These are phyloP conservation scores for Dysphania ambrosioides DNA, from an alignment of 148 eudicot species.

Conservation along the genomic window DNA sequence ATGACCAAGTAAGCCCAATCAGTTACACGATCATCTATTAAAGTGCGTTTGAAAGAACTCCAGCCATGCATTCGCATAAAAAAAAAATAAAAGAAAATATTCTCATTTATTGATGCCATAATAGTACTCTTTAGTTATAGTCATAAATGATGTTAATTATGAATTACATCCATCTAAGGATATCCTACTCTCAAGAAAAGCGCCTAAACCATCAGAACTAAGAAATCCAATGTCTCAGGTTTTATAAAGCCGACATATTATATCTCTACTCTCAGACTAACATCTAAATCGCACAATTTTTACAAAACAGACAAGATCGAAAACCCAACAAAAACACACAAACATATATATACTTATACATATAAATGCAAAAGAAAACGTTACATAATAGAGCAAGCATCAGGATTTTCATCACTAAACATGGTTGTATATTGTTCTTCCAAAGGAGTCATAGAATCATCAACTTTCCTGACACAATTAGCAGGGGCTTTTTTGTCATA, in stretches of 20 bases:
- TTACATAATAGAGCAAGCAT: conserved; percentile 67
- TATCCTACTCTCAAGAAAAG: neutral
- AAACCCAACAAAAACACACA: neutral
- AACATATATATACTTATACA: too few species aligned
- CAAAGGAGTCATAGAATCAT: conserved; percentile 47
- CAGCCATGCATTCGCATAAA: too few species aligned
- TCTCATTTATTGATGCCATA: too few species aligned
- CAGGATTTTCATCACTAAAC: conserved; percentile 72
- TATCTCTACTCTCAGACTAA: neutral
- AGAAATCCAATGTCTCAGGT: neutral
- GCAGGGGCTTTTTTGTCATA: conserved; percentile 84
- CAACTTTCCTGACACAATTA: conserved; percentile 48
- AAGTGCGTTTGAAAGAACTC: too few species aligned
- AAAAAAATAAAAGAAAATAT: too few species aligned
- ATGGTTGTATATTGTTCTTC: conserved; percentile 63
- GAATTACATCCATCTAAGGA: neutral
- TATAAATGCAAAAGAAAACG: neutral
- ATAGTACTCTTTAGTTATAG: too few species aligned
- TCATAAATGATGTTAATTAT: too few species aligned
- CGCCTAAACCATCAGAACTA: neutral
- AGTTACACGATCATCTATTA: too few species aligned
- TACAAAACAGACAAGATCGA: neutral
- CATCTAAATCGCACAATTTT: neutral
- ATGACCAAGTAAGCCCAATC: too few species aligned
- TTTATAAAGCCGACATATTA: neutral